Conservation (phyloP, 2,329 filamentous ascomycete genomes). For the Fusarium fracticaudum region DNA sequence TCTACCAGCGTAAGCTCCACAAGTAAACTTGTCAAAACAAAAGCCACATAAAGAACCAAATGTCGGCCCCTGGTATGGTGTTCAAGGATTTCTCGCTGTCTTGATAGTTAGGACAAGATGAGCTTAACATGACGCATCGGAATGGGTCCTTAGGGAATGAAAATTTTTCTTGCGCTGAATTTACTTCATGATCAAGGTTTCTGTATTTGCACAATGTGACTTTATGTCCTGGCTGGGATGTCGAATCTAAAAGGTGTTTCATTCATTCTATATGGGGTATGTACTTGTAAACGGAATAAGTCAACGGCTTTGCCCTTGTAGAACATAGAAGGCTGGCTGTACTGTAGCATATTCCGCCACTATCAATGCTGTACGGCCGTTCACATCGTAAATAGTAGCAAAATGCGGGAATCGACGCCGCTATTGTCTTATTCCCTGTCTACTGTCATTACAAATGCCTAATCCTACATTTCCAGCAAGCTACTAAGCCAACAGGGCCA, state of each 20-base stretch:
- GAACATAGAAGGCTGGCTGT: not conserved
- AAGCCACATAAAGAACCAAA: slow-evolving; percentile 32
- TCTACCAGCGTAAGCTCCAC: slow-evolving; percentile 99
- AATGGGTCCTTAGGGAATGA: slow-evolving; percentile 52
- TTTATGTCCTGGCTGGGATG: not conserved
- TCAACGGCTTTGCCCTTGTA: slow-evolving; percentile 2
- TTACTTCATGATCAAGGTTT: slow-evolving; percentile 44
- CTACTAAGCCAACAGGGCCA: slow-evolving; percentile 1
- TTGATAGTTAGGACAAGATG: slow-evolving; percentile 50
- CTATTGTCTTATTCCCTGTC: slow-evolving; percentile 15
- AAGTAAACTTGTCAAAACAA: slow-evolving; percentile 72
- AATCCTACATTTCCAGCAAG: slow-evolving; percentile 23
- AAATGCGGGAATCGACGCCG: slow-evolving; percentile 31
- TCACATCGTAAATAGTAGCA: slow-evolving; percentile 24
- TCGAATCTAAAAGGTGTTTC: slow-evolving; percentile 5
- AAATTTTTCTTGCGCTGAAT: slow-evolving; percentile 49
- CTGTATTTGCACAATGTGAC: slow-evolving; percentile 32
- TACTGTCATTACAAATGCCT: slow-evolving; percentile 37
- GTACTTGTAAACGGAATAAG: not conserved
- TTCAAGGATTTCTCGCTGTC: slow-evolving; percentile 51
- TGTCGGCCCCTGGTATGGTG: slow-evolving; percentile 48
- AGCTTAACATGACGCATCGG: slow-evolving; percentile 51
- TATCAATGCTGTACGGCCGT: slow-evolving; percentile 4
- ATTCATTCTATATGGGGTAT: slow-evolving; percentile 7
- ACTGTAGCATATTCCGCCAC: slow-evolving; percentile 14